Conservation (phyloP, 75 land plant species). For the Isoetes taiwanensis region DNA sequence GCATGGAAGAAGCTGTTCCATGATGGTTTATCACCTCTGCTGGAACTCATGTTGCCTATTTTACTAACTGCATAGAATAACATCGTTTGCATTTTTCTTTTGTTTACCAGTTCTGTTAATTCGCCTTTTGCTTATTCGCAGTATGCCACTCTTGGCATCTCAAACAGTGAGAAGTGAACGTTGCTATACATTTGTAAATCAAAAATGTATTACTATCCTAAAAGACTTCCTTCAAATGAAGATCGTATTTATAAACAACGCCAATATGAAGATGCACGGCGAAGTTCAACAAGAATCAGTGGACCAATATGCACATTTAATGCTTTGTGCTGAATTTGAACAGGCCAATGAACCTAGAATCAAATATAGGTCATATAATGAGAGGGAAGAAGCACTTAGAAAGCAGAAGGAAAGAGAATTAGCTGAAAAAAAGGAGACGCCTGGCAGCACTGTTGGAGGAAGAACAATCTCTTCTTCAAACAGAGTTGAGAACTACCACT, state of each 20-base stretch:
- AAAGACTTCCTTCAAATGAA: slow-evolving; percentile 18
- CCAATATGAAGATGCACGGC: slow-evolving; percentile 21
- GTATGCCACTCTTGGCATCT: no score
- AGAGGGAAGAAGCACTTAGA: slow-evolving; percentile 12
- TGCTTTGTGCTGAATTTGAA: slow-evolving; percentile 27
- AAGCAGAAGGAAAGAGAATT: slow-evolving; percentile 11
- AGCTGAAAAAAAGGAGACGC: background rate
- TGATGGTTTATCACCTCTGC: no score
- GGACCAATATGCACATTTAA: slow-evolving; percentile 11
- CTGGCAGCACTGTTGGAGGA: slow-evolving; percentile 13
- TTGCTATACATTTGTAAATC: no score
- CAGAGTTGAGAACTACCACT: slow-evolving; percentile 18
- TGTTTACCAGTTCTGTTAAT: no score
- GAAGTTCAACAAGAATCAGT: slow-evolving; percentile 12
- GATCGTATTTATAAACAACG: slow-evolving; percentile 28
- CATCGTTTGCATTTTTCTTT: no score
- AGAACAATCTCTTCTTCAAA: slow-evolving; percentile 12
- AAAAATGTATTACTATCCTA: slow-evolving; percentile 18
- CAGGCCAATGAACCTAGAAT: slow-evolving; percentile 4
- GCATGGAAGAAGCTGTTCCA: no score
- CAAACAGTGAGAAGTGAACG: no score
- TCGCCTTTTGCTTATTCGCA: no score
- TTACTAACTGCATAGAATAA: no score
- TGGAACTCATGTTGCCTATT: no score
- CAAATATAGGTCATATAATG: background rate